Conservation (phyloP, 1,284 basidiomycete species). For the Malassezia dermatis region DNA sequence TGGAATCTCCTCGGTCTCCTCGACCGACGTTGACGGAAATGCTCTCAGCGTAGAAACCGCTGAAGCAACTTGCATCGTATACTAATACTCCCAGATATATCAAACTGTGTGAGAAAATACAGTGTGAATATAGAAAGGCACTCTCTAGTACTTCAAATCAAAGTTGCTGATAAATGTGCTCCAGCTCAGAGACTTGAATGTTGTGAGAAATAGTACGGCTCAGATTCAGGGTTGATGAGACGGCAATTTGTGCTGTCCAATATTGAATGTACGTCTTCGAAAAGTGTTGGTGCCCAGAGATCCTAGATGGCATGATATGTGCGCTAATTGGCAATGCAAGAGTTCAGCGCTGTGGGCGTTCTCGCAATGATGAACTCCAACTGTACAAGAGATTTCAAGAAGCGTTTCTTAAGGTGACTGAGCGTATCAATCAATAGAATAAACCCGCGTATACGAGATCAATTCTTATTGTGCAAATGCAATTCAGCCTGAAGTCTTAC, state of each 20-base stretch:
- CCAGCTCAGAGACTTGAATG: conserved; percentile 15
- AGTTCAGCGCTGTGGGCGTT: neutral
- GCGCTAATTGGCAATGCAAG: neutral
- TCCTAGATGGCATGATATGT: neutral
- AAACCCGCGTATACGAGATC: neutral
- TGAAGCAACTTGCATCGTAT: neutral
- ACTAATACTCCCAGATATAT: neutral
- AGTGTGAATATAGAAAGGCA: neutral
- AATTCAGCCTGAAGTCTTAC: neutral
- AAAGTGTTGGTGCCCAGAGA: neutral
- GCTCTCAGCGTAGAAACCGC: neutral
- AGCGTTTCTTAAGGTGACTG: neutral
- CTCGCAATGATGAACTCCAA: neutral
- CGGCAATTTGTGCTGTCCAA: neutral
- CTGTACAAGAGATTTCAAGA: neutral
- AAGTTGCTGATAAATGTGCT: neutral
- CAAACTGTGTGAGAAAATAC: neutral
- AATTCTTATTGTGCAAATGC: neutral
- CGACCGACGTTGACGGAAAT: neutral
- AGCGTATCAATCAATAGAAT: neutral
- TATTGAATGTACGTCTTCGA: neutral
- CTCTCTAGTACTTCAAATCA: neutral
- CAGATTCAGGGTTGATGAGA: neutral
- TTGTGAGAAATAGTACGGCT: neutral
- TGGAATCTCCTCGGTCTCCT: neutral